Evolutionary conservation across 2,329 filamentous ascomycete species (phyloP).

Genomic region (Pseudopyricularia javanii): DNA sequence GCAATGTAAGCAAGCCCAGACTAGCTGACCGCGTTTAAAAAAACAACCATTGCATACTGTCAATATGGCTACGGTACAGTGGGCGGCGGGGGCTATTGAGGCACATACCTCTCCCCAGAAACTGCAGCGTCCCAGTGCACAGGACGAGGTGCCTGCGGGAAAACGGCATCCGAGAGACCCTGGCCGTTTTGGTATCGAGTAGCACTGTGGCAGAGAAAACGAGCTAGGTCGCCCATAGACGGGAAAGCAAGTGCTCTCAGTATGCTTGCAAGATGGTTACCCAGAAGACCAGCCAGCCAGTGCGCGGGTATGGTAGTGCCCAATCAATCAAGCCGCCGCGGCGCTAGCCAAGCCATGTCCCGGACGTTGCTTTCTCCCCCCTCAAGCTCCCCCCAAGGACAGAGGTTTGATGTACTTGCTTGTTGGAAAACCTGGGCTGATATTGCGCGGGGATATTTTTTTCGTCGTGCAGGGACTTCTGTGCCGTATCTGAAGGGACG

Average conservation of each 20-base stretch:
- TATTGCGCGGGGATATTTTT: background rate
- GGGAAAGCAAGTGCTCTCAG: background rate
- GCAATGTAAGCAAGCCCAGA: no score
- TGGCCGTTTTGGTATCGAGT: background rate
- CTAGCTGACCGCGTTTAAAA: no score
- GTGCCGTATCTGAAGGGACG: background rate
- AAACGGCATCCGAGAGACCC: background rate
- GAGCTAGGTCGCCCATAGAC: background rate
- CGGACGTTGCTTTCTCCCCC: background rate
- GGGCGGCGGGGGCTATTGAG: no score
- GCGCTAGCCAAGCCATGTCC: background rate
- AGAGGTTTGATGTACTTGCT: background rate
- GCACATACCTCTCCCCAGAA: no score
- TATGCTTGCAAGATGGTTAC: background rate
- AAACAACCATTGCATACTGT: no score
- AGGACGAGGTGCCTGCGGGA: no score
- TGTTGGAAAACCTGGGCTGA: background rate
- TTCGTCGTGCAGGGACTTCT: background rate
- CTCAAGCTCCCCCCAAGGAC: background rate
- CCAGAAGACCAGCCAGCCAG: background rate
- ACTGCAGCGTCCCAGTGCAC: background rate
- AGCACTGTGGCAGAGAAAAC: background rate
- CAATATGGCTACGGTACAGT: no score
- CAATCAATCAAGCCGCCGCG: background rate
- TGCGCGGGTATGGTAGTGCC: background rate